Conservation (phyloP, 495 filamentous ascomycete genomes). For the Delitschia confertaspora region DNA sequence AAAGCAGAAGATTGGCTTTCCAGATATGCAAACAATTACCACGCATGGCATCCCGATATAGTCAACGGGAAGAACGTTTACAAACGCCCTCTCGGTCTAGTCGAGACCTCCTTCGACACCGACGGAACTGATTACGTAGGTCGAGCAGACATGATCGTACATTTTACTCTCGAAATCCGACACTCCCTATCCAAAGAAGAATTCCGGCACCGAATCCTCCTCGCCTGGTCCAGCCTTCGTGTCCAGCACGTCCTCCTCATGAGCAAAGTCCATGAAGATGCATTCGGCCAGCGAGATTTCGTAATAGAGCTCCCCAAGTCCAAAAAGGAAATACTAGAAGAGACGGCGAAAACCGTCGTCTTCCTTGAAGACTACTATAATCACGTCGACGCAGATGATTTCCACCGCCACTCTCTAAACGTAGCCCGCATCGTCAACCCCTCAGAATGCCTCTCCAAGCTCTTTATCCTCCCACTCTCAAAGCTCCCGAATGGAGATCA, state of each 20-base stretch:
- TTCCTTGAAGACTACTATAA: slow-evolving; percentile 31
- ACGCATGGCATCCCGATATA: slow-evolving; percentile 14
- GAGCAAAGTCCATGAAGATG: slow-evolving; percentile 17
- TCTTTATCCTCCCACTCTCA: slow-evolving; percentile 31
- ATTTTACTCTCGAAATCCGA: slow-evolving; percentile 20
- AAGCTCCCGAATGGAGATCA: slow-evolving; percentile 15
- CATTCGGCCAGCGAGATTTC: slow-evolving; percentile 12
- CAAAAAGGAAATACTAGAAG: slow-evolving; percentile 14
- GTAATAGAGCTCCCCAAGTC: slow-evolving; percentile 20
- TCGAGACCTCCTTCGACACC: slow-evolving; percentile 24
- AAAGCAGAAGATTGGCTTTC: slow-evolving; percentile 16
- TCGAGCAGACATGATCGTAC: slow-evolving; percentile 22
- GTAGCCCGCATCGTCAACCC: slow-evolving; percentile 31
- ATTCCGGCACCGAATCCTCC: slow-evolving; percentile 25
- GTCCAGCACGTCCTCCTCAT: slow-evolving; percentile 31
- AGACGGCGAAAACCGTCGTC: slow-evolving; percentile 19
- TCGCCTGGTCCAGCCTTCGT: slow-evolving; percentile 33
- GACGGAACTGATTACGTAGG: slow-evolving; percentile 25
- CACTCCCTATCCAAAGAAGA: slow-evolving; percentile 14
- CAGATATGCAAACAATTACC: slow-evolving; percentile 22
- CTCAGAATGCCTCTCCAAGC: slow-evolving; percentile 23
- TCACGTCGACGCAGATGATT: slow-evolving; percentile 27
- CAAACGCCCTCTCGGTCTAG: slow-evolving; percentile 20
- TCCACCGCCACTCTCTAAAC: slow-evolving; percentile 32
- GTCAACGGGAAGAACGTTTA: slow-evolving; percentile 7